Conservation (phyloP, 257 asterid species). For the Solanum lignicaule region DNA sequence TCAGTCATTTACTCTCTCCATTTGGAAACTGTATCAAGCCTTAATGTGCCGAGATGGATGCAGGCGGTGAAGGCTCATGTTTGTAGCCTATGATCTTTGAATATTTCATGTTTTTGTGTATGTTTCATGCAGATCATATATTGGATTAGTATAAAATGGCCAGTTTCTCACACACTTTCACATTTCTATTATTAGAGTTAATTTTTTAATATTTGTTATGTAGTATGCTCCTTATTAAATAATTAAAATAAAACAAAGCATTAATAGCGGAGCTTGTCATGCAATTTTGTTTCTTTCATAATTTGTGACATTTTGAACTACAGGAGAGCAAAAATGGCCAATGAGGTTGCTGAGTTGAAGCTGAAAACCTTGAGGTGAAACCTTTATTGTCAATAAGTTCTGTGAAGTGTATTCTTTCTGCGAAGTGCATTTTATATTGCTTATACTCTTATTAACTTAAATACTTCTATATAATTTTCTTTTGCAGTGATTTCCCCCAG, state of each 20-base stretch:
- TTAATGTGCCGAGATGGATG: background rate
- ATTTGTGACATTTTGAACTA: background rate
- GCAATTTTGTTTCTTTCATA: background rate
- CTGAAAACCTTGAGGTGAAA: constrained; percentile 56
- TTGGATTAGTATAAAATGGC: background rate
- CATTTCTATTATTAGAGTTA: background rate
- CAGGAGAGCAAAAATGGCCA: constrained; percentile 92
- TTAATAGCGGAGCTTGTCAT: background rate
- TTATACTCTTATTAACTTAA: background rate
- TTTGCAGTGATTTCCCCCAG: constrained; percentile 48
- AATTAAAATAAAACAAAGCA: background rate
- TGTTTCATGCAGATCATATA: background rate
- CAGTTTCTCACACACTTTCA: background rate
- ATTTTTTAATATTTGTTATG: background rate
- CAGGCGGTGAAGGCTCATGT: background rate
- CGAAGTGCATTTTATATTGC: background rate
- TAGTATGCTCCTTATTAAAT: background rate
- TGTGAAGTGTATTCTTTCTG: background rate
- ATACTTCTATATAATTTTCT: background rate
- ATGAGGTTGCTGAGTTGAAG: constrained; percentile 72
- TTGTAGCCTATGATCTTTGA: background rate
- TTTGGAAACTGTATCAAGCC: background rate
- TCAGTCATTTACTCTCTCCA: background rate
- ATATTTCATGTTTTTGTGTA: background rate
- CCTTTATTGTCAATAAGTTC: background rate